Evolutionary conservation across 345 rosid genomes (phyloP).

Genomic region (Eucalyptus decipiens): DNA sequence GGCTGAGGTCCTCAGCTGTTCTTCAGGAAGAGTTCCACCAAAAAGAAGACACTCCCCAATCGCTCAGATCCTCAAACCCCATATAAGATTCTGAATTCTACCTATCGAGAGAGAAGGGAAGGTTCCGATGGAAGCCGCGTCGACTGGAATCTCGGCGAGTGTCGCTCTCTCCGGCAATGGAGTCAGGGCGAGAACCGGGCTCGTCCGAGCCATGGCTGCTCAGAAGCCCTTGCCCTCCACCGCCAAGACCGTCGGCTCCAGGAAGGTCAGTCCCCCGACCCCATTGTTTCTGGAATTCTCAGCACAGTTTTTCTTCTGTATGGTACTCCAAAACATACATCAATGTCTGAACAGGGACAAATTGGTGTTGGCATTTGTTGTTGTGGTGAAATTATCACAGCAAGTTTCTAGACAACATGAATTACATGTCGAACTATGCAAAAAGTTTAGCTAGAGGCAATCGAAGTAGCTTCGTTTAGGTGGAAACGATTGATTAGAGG

Average conservation of each 20-base stretch:
- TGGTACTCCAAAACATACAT: not conserved
- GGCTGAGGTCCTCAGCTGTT: not conserved
- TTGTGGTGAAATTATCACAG: not conserved
- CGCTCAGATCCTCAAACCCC: not conserved
- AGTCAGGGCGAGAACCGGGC: not conserved
- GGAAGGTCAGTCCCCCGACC: conserved; percentile 24
- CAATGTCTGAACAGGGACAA: not conserved
- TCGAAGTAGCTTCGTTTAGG: not conserved
- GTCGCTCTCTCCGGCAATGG: not conserved
- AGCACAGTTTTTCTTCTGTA: not conserved
- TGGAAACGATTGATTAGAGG: not conserved
- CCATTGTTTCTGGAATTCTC: not conserved
- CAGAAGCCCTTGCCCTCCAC: conserved; percentile 53
- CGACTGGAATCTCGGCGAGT: not conserved
- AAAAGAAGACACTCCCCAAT: not conserved
- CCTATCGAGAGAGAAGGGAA: not conserved
- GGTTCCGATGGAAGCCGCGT: not conserved
- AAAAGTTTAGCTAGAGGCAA: not conserved
- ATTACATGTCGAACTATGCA: not conserved
- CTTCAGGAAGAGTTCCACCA: not conserved
- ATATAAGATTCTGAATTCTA: not conserved
- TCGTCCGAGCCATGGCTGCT: conserved; percentile 55
- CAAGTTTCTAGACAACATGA: not conserved
- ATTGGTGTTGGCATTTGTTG: not conserved
- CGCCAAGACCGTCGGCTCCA: conserved; percentile 38